phyloP scores from a whole-genome alignment of 148 eudicot species.

The Vaccinium macrocarpon region DNA sequence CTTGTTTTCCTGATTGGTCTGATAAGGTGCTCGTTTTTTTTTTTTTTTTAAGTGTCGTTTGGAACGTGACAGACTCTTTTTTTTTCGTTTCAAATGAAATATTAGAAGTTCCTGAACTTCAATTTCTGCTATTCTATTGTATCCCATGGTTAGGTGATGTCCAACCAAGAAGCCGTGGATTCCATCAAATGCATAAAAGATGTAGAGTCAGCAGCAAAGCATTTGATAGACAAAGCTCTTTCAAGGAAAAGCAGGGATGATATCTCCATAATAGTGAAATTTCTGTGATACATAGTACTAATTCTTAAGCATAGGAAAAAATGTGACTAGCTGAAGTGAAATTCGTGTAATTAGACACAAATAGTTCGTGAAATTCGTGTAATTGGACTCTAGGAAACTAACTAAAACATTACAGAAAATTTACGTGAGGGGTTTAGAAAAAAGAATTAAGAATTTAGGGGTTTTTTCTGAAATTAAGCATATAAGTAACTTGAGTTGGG shows the following conservation, averaged over 20 bases:
- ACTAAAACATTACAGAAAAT: too few relatives aligned
- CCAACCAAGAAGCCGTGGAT: slow-evolving; percentile 81
- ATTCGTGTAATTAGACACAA: slow-evolving; percentile 8
- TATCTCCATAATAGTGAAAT: slow-evolving; percentile 78
- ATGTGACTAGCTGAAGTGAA: neutral
- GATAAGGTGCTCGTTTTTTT: neutral
- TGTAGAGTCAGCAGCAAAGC: slow-evolving; percentile 69
- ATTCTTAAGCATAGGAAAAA: neutral
- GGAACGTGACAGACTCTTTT: too few relatives aligned
- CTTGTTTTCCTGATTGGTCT: neutral
- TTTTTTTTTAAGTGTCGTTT: too few relatives aligned
- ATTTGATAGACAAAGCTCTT: slow-evolving; percentile 64
- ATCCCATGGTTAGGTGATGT: slow-evolving; percentile 57
- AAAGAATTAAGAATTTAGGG: too few relatives aligned
- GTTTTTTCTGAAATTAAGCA: too few relatives aligned
- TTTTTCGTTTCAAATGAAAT: neutral
- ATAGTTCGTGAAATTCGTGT: too few relatives aligned
- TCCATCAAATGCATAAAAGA: slow-evolving; percentile 57
- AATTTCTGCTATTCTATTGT: neutral
- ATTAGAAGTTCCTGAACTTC: neutral
- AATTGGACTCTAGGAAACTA: too few relatives aligned
- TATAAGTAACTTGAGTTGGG: too few relatives aligned
- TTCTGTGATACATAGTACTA: slow-evolving; percentile 29
- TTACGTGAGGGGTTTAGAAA: too few relatives aligned
- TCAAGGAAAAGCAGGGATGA: slow-evolving; percentile 85